A percentile compares a stretch with the other conserved stretches of the same genome.
Conservation (phyloP, 371 early-diverging fungal genomes). For the Sporodiniella umbellata region DNA sequence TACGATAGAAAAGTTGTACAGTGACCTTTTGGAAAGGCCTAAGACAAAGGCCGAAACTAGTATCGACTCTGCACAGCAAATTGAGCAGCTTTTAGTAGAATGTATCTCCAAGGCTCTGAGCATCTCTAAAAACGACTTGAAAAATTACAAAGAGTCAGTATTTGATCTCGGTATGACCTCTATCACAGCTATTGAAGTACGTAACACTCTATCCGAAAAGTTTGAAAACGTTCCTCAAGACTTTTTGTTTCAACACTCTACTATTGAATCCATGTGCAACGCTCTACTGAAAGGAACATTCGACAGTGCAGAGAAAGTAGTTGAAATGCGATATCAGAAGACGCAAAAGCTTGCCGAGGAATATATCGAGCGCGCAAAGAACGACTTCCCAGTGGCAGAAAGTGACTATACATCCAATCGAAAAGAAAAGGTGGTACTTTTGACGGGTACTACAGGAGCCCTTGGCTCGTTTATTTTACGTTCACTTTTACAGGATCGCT, state of each 20-base stretch:
- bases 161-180: constrained; percentile 25
- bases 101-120: constrained; percentile 8
- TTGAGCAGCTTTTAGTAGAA: constrained; percentile 2
- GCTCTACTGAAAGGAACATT: neutral
- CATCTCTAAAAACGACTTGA: constrained; percentile 1
- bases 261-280: constrained; percentile 12
- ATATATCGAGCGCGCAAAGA: constrained; percentile 20
- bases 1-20: constrained; percentile 19
- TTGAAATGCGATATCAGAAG: constrained; percentile 5
- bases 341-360: constrained; percentile 8
- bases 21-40: constrained; percentile 15
- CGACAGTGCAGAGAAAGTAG: neutral
- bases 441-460: constrained; percentile 45
- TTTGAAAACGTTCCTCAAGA: constrained; percentile 26
- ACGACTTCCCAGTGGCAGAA: constrained; percentile 8
- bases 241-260: constrained; percentile 32
- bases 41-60: neutral
- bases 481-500: constrained; percentile 14
- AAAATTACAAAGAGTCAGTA: constrained; percentile 6
- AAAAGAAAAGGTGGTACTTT: constrained; percentile 17
- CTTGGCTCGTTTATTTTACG: constrained; percentile 34
- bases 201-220: constrained; percentile 8
- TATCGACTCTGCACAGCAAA: constrained; percentile 4
- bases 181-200: constrained; percentile 11
- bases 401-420: neutral